These are phyloP conservation scores for Suhomyces emberorum DNA, from an alignment of 805 yeast species.

Conservation along the genomic window DNA sequence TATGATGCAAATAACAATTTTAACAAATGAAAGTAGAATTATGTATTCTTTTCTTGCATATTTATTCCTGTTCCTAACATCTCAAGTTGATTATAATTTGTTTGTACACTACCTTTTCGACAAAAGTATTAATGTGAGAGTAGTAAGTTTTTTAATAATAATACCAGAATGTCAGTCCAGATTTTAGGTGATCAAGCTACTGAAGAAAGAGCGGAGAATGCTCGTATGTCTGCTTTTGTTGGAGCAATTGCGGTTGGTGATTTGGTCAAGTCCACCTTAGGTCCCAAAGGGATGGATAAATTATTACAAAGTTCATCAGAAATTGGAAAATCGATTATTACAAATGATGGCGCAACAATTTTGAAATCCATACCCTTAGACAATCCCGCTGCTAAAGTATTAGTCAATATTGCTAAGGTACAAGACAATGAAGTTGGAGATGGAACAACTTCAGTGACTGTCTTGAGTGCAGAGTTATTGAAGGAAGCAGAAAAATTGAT, in stretches of 20 bases:
- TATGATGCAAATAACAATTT: too few species aligned
- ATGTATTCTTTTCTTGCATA: too few species aligned
- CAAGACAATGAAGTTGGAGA: conserved; percentile 99
- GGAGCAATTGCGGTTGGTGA: conserved; percentile 99
- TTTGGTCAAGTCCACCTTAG: conserved; percentile 87
- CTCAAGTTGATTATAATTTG: too few species aligned
- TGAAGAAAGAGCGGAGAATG: conserved; percentile 97
- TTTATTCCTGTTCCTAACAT: too few species aligned
- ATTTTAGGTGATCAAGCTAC: conserved; percentile 96
- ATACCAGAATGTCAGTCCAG: conserved; percentile 72
- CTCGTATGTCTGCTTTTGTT: conserved; percentile 93
- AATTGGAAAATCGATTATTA: conserved; percentile 67
- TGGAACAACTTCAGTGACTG: conserved; percentile 96
- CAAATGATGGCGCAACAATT: conserved; percentile 98
- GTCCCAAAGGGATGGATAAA: conserved; percentile 99
- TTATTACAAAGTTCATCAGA: conserved; percentile 82
- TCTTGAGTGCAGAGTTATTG: conserved; percentile 83
- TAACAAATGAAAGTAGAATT: too few species aligned
- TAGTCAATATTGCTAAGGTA: conserved; percentile 91
- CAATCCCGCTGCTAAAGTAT: conserved; percentile 94
- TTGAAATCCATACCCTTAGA: conserved; percentile 90
- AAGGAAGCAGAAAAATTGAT: conserved; percentile 93
- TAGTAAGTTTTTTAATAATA: too few species aligned
- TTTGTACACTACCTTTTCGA: too few species aligned
- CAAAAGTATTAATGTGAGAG: too few species aligned